Percentiles rank a stretch among this genome's conserved stretches.
phyloP scores from a whole-genome alignment of 2,329 filamentous ascomycete genomes.

The Fusarium illudens region DNA sequence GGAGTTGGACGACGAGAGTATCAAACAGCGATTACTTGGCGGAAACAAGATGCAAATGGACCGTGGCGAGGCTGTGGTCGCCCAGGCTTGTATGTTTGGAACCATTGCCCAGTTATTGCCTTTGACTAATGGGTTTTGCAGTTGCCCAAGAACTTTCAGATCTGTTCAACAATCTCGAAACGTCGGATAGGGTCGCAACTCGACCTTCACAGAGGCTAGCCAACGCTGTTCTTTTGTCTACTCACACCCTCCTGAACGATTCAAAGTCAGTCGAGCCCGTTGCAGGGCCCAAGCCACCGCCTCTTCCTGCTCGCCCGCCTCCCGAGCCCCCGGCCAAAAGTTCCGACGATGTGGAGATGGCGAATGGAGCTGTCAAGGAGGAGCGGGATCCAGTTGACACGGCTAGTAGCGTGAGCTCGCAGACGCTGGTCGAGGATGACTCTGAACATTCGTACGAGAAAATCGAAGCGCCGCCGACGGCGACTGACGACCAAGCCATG shows the following conservation, averaged over 20 bases:
- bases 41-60: conserved; percentile 64
- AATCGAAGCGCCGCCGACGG: conserved; percentile 35
- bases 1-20: conserved; percentile 68
- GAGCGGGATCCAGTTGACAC: conserved; percentile 48
- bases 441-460: conserved; percentile 49
- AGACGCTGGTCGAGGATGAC: conserved; percentile 58
- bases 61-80: conserved; percentile 66
- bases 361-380: conserved; percentile 46
- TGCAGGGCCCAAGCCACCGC: conserved; percentile 51
- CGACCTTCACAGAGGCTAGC: conserved; percentile 80
- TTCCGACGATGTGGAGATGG: conserved; percentile 47
- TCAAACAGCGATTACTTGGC: conserved; percentile 77
- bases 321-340: conserved; percentile 48
- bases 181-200: conserved; percentile 67
- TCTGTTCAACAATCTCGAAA: conserved; percentile 76
- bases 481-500: conserved; percentile 35
- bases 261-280: conserved; percentile 42
- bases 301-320: conserved; percentile 59
- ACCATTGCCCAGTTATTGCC: too few relatives aligned
- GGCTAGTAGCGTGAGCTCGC: conserved; percentile 59
- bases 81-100: conserved; percentile 75
- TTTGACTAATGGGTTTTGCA: conserved; percentile 50
- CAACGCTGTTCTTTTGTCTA: conserved; percentile 75
- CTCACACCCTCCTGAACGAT: conserved; percentile 49
- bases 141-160: conserved; percentile 77